phyloP scores from a whole-genome alignment of 2,329 filamentous ascomycete species.

The Xylaria sp. region DNA sequence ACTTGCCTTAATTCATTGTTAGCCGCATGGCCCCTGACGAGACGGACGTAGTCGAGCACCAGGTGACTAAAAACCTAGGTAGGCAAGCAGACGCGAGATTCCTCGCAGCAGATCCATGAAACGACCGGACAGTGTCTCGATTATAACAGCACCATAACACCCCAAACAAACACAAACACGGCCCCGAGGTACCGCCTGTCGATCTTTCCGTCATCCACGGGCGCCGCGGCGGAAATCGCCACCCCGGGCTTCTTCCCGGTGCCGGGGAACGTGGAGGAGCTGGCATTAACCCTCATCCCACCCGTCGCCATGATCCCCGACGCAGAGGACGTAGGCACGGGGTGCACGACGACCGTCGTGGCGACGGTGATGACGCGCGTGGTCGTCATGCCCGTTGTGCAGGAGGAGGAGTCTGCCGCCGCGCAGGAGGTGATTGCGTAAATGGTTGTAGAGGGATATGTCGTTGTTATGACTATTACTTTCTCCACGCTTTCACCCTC shows the following conservation, averaged over 20 bases:
- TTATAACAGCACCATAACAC: constrained; percentile 22
- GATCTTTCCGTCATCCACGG: constrained; percentile 16
- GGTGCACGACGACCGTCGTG: constrained; percentile 36
- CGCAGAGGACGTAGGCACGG: background rate
- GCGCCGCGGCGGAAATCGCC: background rate
- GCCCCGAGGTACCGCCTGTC: constrained; percentile 18
- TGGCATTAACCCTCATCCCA: background rate
- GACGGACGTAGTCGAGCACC: no score
- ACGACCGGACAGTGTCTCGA: no score
- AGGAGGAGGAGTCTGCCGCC: constrained; percentile 40
- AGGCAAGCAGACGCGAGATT: no score
- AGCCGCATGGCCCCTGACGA: no score
- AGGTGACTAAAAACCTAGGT: no score
- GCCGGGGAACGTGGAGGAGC: background rate
- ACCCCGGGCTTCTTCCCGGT: background rate
- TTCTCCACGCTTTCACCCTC: background rate
- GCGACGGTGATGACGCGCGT: constrained; percentile 39
- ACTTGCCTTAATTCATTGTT: no score
- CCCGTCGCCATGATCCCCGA: background rate
- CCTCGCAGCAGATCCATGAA: no score
- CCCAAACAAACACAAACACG: constrained; percentile 25
- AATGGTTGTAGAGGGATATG: constrained; percentile 38
- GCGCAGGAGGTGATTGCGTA: constrained; percentile 39
- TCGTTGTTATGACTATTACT: constrained; percentile 25
- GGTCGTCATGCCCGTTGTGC: constrained; percentile 38